Base-by-base conservation (phyloP, 2,329 filamentous ascomycete species). In the Clonostachys solani region DNA sequence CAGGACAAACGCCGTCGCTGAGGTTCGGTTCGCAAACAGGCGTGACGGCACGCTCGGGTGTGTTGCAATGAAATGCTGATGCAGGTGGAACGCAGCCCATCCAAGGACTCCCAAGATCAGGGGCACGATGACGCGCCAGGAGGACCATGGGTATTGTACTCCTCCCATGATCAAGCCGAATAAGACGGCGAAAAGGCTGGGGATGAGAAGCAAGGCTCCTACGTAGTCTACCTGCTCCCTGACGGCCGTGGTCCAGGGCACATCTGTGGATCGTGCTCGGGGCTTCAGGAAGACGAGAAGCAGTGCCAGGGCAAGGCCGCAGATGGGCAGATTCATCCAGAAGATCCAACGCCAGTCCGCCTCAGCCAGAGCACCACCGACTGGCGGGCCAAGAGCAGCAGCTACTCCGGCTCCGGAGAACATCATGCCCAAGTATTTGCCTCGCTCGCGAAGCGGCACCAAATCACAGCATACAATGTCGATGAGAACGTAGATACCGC, bases 371-470 rank as follows among this genome's bases (percentile, higher is more conserved):
- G 42, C 46, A 33, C 56, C 56, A 4, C 56, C 62, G 10, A 66
- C 42, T 13, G 65, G 52, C 1, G 62, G 60, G 4, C 59, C 66
- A 8, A 63, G 23, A 10, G 23, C 23, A 29, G 23, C 23, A 3
- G 23, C 23, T 5, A 29, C 23, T 29, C 23, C 23, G 9, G 23
- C 23, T 29, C 9, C 23, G 9, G 23, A 29, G 4, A 64, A 50
- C 1, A 71, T 52, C 5, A 68, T 54, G 0, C 54, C 61, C 38
- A 67, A 57, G 43, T 66, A 77, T 12, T 65, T 65, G 4, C 69
- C 68, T 42, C 77, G 58, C 46, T 78, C 62, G 2, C 71, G 57
- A 5, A 81, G 56, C 0, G 75, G 72, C 0, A 79, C 67, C 4
- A 81, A 55, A 46, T 81, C 77, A 33, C 66, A 60, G 5, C 60